Evolutionary conservation across 2,329 filamentous ascomycete species (phyloP).

Genomic region (Fusarium illudens): DNA sequence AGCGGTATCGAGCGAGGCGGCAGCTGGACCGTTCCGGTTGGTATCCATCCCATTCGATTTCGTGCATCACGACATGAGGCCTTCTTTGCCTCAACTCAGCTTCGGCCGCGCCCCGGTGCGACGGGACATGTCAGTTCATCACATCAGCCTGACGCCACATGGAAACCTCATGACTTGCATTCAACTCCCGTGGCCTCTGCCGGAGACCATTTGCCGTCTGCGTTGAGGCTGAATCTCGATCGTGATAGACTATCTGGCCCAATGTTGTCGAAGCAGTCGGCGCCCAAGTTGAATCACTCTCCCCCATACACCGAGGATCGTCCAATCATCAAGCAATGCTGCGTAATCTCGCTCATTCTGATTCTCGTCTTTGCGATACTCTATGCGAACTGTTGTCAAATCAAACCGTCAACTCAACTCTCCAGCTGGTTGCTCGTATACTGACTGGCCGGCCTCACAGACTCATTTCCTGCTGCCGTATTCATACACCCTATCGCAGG

Average conservation of each 20-base stretch:
- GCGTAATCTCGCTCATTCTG: constrained; percentile 4
- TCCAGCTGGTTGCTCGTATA: neutral
- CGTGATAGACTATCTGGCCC: constrained; percentile 2
- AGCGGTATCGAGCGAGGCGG: constrained; percentile 24
- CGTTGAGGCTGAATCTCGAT: neutral
- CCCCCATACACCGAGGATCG: neutral
- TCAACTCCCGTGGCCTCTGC: neutral
- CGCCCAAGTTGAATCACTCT: neutral
- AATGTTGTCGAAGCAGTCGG: neutral
- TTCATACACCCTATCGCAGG: constrained; percentile 1
- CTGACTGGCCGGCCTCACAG: neutral
- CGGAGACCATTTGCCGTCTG: too few relatives aligned
- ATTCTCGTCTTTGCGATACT: constrained; percentile 8
- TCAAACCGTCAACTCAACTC: neutral
- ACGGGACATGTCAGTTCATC: constrained; percentile 7
- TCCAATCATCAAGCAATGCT: neutral
- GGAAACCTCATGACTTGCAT: neutral
- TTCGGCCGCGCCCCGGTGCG: neutral
- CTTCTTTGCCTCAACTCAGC: constrained; percentile 29
- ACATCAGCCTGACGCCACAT: neutral
- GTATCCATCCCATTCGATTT: constrained; percentile 16
- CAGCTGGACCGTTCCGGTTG: constrained; percentile 21
- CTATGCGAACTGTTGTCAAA: constrained; percentile 2
- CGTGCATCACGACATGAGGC: constrained; percentile 29
- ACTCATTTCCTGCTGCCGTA: neutral